Percentiles rank a stretch among this genome's conserved stretches.
phyloP scores from a whole-genome alignment of 345 rosid species.

The Bretschneidera sinensis region DNA sequence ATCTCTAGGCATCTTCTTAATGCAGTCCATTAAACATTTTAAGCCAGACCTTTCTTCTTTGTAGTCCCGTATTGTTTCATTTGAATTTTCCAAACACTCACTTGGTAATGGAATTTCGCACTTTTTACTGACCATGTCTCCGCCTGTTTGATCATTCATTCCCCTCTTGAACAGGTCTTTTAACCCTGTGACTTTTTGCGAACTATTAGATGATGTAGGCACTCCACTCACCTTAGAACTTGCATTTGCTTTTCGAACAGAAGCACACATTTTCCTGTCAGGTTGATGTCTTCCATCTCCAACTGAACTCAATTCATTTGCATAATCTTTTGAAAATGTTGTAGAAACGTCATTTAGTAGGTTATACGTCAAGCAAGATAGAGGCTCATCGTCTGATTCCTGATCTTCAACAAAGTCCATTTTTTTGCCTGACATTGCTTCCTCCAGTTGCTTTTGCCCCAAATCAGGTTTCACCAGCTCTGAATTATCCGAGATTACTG shows the following conservation, averaged over 20 bases:
- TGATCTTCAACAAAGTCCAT: background rate
- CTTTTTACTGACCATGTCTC: conserved; percentile 12
- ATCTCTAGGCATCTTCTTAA: conserved; percentile 13
- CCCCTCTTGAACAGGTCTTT: background rate
- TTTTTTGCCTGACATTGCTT: background rate
- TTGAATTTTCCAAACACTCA: conserved; percentile 7
- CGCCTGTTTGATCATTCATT: conserved; percentile 9
- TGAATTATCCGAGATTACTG: conserved; percentile 2
- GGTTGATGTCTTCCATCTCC: conserved; percentile 8
- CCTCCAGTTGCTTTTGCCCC: conserved; percentile 10
- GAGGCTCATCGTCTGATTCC: conserved; percentile 7
- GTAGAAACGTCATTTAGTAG: conserved; percentile 9
- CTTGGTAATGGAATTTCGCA: conserved; percentile 4
- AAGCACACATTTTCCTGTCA: conserved; percentile 7
- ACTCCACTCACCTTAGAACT: conserved; percentile 6
- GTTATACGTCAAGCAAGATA: conserved; percentile 2
- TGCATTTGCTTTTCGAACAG: conserved; percentile 6
- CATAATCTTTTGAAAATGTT: conserved; percentile 5
- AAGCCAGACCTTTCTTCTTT: conserved; percentile 7
- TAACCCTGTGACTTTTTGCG: conserved; percentile 6
- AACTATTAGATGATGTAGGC: conserved; percentile 3
- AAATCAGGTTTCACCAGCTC: background rate
- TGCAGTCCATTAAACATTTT: conserved; percentile 4
- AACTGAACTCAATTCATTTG: background rate
- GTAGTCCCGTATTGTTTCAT: conserved; percentile 7